Base-by-base conservation (phyloP, 1,284 basidiomycete species). In the Crepidotus sp. region DNA sequence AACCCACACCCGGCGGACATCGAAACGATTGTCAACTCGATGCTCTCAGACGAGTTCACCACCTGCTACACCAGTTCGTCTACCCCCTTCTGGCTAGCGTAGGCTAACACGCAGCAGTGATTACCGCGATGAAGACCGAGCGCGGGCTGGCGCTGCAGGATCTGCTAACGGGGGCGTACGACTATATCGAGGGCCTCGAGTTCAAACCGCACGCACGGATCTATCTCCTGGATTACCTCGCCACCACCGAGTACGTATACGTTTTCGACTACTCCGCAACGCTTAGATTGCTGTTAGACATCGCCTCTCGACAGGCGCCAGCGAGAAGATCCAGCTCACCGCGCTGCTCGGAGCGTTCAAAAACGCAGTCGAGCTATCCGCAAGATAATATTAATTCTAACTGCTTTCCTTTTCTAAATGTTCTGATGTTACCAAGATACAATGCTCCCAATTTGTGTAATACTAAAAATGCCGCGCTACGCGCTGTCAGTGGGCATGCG, bases 1-100 rank as follows among this genome's bases (percentile, higher is more conserved):
- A 92, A 84, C 54, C 96, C 96, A 11, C 92, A 96, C 59, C 96
- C 96, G 0, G 74, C 77, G 19, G 95, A 98, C 62, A 90, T 99
- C 39, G 90, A 94, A 59, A 77, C 79, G 4, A 87, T 98, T 22
- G 87, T 98, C 26, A 84, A 92, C 55, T 91, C 86, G 9, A 98
- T 99, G 96, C 80, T 98, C 62, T 77, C 83, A 6, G 92, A 97
- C 56, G 95, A 98, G 56, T 98, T 98, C 57, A 93, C 91, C 0
- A 95, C 89, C 0, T 82, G 88, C 10, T 94, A 92, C 60, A 77
- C 83, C 54, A 80, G 93, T 96, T 54, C 53, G 82, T 31, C 4
- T 15, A 46, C 39, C 35, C 30, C 37, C 40, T 13, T n/a, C 15
- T 35, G 31, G 5, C 18, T 17, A 11, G 4, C 13, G 30, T 3